Percentiles rank a stretch among this genome's conserved stretches.
Evolutionary conservation across 768 basidiomycete genomes (phyloP).

Genomic region (Fomitopsis pulvina): DNA sequence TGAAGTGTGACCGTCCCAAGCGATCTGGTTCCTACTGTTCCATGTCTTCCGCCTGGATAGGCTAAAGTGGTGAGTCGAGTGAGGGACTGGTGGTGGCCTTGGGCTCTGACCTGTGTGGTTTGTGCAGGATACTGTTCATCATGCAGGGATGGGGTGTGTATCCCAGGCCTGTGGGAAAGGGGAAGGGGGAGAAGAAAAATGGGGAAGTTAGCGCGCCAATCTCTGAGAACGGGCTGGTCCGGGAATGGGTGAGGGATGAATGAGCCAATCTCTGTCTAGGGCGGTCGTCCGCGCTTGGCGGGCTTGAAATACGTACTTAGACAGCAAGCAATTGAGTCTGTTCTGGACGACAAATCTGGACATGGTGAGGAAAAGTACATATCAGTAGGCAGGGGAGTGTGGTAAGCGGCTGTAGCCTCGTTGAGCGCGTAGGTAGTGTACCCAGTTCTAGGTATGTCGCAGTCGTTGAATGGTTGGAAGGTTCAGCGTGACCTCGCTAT

Average conservation of each 20-base stretch:
- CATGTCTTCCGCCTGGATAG: constrained; percentile 40
- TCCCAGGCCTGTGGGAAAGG: constrained; percentile 3
- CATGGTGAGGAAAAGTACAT: too few relatives aligned
- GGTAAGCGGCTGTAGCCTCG: too few relatives aligned
- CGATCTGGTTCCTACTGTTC: constrained; percentile 38
- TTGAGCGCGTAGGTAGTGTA: too few relatives aligned
- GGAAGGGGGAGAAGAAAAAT: neutral
- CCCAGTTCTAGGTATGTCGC: too few relatives aligned
- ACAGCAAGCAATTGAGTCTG: too few relatives aligned
- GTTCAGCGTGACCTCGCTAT: too few relatives aligned
- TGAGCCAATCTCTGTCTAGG: too few relatives aligned
- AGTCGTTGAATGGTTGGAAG: too few relatives aligned
- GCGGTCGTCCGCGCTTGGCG: too few relatives aligned
- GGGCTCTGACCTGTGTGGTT: neutral
- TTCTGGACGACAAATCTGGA: too few relatives aligned
- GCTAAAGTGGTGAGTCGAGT: constrained; percentile 30
- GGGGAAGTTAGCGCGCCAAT: neutral
- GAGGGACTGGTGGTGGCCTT: neutral
- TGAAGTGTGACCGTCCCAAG: constrained; percentile 10
- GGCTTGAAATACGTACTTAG: too few relatives aligned
- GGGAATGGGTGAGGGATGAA: neutral
- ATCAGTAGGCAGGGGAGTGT: too few relatives aligned
- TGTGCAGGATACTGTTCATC: constrained; percentile 38
- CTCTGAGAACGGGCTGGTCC: neutral
- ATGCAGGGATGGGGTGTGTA: constrained; percentile 42